phyloP scores from a whole-genome alignment of 1,139 yeast genomes.

The Lodderomyces parapsilosis region DNA sequence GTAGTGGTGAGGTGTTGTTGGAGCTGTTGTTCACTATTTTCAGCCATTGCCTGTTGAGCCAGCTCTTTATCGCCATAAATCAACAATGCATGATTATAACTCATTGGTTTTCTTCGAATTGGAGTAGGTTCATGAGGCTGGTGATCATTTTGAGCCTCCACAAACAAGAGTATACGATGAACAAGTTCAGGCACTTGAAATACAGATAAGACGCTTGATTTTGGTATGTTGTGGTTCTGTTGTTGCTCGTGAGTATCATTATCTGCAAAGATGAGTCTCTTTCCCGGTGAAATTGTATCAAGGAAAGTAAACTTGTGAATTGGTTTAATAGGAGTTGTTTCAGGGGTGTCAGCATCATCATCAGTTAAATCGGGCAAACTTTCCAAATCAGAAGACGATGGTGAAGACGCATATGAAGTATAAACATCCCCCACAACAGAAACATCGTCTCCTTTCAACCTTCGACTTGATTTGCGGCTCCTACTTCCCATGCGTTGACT shows the following conservation, averaged over 20 bases:
- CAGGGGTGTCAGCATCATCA: constrained; percentile 35
- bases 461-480: not conserved
- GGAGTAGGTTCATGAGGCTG: constrained; percentile 63
- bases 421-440: not conserved
- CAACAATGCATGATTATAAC: constrained; percentile 53
- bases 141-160: constrained; percentile 47
- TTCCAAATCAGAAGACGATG: constrained; percentile 31
- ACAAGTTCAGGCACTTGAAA: constrained; percentile 79
- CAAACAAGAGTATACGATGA: constrained; percentile 54
- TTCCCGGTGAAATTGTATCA: constrained; percentile 5
- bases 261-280: not conserved
- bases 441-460: not conserved
- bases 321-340: constrained; percentile 24
- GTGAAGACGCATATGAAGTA: constrained; percentile 12
- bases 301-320: constrained; percentile 8
- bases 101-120: constrained; percentile 63
- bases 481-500: constrained; percentile 5
- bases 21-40: constrained; percentile 16
- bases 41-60: constrained; percentile 47
- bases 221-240: constrained; percentile 8
- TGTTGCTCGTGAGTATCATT: not conserved
- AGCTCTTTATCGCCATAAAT: constrained; percentile 48
- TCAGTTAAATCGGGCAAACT: constrained; percentile 38
- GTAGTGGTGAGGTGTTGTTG: constrained; percentile 3
- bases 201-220: constrained; percentile 37